Conservation (phyloP, 2,329 filamentous ascomycete species). For the Colletotrichum aenigma region DNA sequence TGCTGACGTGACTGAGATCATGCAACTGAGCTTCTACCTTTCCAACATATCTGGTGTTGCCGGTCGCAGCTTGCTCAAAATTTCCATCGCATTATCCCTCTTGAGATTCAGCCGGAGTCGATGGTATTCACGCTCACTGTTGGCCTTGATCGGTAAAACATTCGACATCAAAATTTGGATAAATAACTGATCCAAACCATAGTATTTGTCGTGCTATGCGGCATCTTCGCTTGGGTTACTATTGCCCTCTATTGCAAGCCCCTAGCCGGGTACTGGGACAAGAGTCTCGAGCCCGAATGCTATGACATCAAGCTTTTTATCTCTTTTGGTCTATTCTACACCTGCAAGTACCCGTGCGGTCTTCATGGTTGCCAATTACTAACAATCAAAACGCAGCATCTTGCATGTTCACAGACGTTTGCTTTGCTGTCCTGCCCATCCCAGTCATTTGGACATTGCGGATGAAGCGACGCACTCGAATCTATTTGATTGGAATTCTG, state of each 20-base stretch:
- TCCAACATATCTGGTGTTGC: neutral
- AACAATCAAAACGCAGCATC: constrained; percentile 26
- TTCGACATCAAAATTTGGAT: neutral
- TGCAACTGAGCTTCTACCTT: neutral
- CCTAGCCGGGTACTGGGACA: neutral
- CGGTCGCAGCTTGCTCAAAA: neutral
- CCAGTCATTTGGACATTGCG: constrained; percentile 44
- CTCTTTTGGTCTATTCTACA: neutral
- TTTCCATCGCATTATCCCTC: neutral
- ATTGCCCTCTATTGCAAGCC: neutral
- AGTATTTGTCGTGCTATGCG: neutral
- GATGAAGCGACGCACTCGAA: constrained; percentile 35
- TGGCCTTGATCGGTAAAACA: neutral
- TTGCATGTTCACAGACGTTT: constrained; percentile 45
- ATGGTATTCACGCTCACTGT: neutral
- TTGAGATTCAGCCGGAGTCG: neutral
- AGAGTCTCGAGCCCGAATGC: neutral
- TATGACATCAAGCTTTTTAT: neutral
- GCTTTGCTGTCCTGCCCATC: constrained; percentile 43
- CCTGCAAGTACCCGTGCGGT: neutral
- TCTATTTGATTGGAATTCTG: constrained; percentile 39
- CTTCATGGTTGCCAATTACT: neutral
- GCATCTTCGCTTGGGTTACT: neutral
- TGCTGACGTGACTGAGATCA: neutral
- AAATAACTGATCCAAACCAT: accelerated